Conservation (phyloP, 108 stramenopile genomes). For the Aurantiochytrium sp. region DNA sequence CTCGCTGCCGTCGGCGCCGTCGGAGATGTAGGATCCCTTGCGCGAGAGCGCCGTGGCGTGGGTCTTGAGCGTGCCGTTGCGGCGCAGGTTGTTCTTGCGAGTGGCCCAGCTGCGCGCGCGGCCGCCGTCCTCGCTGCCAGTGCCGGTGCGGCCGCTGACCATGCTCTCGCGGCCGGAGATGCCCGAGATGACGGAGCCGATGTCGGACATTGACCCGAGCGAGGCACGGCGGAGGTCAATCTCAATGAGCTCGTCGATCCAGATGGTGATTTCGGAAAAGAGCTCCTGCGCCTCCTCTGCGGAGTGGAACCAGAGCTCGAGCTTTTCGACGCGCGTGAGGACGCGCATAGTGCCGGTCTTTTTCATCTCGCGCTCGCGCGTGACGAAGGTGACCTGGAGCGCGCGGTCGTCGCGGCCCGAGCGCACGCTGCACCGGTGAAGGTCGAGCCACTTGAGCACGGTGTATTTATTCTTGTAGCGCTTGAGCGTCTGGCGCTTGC, state of each 20-base stretch:
- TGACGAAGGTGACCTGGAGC: conserved; percentile 22
- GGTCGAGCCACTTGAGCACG: not conserved
- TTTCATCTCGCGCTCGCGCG: not conserved
- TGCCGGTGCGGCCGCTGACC: not conserved
- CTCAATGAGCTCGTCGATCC: conserved; percentile 12
- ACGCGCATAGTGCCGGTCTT: conserved; percentile 7
- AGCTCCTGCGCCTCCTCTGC: not conserved
- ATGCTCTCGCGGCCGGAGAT: not conserved
- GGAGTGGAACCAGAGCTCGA: not conserved
- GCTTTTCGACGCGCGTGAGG: conserved; percentile 16
- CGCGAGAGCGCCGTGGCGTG: not conserved
- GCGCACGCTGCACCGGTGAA: not conserved
- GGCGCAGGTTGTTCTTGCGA: not conserved
- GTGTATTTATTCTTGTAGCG: conserved; percentile 13
- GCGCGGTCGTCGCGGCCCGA: not conserved
- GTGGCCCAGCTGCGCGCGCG: not conserved
- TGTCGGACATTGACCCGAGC: not conserved
- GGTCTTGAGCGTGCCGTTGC: not conserved
- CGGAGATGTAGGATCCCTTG: not conserved
- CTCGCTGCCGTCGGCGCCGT: not conserved
- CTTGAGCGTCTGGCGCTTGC: conserved; percentile 24
- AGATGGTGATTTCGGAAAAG: not conserved
- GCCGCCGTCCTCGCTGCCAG: not conserved
- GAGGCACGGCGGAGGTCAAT: conserved; percentile 6
- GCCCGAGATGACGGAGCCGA: not conserved